Evolutionary conservation across 768 basidiomycete genomes (phyloP).

Genomic region (Glaciozyma antarctica): DNA sequence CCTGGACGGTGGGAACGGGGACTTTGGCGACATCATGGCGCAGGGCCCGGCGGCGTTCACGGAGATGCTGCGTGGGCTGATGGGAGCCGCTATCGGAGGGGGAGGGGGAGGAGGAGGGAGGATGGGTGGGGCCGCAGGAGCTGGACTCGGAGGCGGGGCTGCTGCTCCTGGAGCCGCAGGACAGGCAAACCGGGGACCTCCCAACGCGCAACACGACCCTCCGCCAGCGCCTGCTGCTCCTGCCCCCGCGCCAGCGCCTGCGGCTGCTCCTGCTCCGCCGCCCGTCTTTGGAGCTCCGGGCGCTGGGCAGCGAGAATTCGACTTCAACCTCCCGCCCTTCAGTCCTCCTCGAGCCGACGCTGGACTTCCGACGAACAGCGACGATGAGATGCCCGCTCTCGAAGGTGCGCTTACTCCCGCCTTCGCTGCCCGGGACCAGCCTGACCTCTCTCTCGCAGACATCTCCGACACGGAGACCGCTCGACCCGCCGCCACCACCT

Average conservation of each 20-base stretch:
- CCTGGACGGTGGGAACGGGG: background rate
- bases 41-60: background rate
- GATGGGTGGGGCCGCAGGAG: background rate
- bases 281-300: background rate
- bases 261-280: background rate
- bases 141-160: too few relatives aligned
- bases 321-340: background rate
- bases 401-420: background rate
- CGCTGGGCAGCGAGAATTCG: background rate
- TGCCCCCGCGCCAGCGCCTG: background rate
- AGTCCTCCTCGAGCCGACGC: background rate
- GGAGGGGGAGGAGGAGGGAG: background rate
- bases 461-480: background rate
- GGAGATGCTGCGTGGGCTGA: background rate
- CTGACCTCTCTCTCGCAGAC: background rate
- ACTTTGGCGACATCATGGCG: background rate
- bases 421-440: too few relatives aligned
- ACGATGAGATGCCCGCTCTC: conserved; percentile 21
- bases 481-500: background rate
- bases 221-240: background rate
- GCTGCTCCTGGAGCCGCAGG: too few relatives aligned
- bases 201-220: background rate
- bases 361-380: background rate
- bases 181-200: too few relatives aligned
- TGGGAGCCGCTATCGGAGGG: background rate